Base-by-base conservation (phyloP, 805 yeast genomes). In the Candida nonsorbophila region DNA sequence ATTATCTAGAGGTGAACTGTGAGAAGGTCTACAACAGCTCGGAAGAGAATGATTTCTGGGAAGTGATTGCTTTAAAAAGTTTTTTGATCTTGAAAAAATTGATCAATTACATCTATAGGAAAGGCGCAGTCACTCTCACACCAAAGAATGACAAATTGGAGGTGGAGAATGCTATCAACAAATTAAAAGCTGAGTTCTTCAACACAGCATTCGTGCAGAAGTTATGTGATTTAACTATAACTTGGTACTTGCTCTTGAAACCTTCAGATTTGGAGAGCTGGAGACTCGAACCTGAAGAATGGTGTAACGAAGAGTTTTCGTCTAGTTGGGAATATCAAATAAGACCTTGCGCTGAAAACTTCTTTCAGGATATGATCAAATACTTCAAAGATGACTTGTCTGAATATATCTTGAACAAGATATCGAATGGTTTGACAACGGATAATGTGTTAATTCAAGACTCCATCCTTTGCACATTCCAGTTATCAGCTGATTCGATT, bases 271-370 rank as follows among this genome's bases (percentile, higher is more conserved):
- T 90, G 27, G 94, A 84, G 42, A 62, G 74, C 21, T 92, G 97
- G 97, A 51, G 66, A 8, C 53, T 71, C 11, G 95, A 87, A 36
- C 96, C 97, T 0, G 97, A 87, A 51, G 96, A 86, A 51, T 92
- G 94, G 85, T 77, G 84, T 13, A 77, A 79, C 39, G 95, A 86
- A 46, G 94, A 87, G 41, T 59, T 79, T 33, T 70, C 77, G 28
- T 62, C 76, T 4, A 79, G 81, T 47, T 86, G 84, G 78, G 97
- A 88, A 48, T 85, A 64, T 50, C 88, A 84, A 49, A 69, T 87
- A 8, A 66, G 94, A 33, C 86, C 90, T 3, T 85, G 96, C 55
- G 86, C 95, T 0, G 95, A 85, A 42, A 79, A 79, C 47, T 77
- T 86, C 41, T 87, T 79, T 49, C 84, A 79, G 41, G 92, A 82